Conservation (phyloP, 1,139 yeast genomes). For the Hemisphaericaspora lyxosophila region DNA sequence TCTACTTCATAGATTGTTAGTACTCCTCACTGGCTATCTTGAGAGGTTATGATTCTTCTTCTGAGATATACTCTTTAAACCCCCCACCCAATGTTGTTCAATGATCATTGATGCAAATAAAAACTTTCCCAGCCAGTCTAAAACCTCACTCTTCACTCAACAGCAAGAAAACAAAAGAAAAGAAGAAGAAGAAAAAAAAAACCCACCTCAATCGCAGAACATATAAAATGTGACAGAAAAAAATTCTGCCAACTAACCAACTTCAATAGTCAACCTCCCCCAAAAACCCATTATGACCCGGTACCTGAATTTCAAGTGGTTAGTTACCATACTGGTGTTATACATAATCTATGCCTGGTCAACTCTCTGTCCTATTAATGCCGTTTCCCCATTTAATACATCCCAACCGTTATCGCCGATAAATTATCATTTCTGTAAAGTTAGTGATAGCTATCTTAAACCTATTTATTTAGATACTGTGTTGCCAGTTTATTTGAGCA, state of each 20-base stretch:
- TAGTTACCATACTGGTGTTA: constrained; percentile 4
- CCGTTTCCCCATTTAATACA: not conserved
- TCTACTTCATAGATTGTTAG: too few species aligned
- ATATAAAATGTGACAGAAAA: too few species aligned
- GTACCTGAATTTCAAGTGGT: constrained; percentile 3
- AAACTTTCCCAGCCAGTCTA: too few species aligned
- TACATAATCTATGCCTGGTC: constrained; percentile 15
- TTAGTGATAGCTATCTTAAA: constrained; percentile 11
- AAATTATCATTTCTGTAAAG: constrained; percentile 15
- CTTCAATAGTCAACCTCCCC: not conserved
- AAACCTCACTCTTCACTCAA: too few species aligned
- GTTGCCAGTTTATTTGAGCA: constrained; percentile 12
- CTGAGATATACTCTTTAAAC: too few species aligned
- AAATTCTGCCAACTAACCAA: not conserved
- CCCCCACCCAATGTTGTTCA: too few species aligned
- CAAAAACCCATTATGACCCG: not conserved
- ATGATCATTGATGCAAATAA: too few species aligned
- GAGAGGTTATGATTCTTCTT: too few species aligned
- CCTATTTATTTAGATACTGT: constrained; percentile 10
- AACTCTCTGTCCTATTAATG: constrained; percentile 14
- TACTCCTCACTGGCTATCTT: too few species aligned
- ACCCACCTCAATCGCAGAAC: too few species aligned
- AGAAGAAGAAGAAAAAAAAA: too few species aligned
- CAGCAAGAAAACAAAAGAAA: too few species aligned
- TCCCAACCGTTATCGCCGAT: constrained; percentile 12